These are phyloP conservation scores for Fusarium pilosicola DNA, from an alignment of 2,329 filamentous ascomycete genomes.

Conservation along the genomic window DNA sequence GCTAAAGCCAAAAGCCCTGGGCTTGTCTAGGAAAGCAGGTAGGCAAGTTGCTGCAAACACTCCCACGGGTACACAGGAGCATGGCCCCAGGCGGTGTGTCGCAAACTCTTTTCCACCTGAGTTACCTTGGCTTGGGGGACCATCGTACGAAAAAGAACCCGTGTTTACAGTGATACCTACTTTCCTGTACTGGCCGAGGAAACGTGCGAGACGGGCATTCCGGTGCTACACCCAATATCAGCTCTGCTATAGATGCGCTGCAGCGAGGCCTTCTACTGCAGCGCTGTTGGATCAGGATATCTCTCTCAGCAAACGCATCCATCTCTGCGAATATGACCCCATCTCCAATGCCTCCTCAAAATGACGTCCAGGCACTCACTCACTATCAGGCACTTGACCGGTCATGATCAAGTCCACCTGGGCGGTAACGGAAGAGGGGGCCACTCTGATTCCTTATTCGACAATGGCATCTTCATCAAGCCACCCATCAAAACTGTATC, in stretches of 20 bases:
- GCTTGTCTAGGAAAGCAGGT: slow-evolving; percentile 1
- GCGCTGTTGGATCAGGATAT: slow-evolving; percentile 17
- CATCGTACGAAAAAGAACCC: slow-evolving; percentile 34
- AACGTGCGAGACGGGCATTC: slow-evolving; percentile 23
- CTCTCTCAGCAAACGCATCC: neutral
- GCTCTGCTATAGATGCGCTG: slow-evolving; percentile 13
- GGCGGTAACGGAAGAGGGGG: slow-evolving; percentile 42
- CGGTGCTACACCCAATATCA: slow-evolving; percentile 24
- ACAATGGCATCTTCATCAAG: slow-evolving; percentile 44
- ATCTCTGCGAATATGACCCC: slow-evolving; percentile 16
- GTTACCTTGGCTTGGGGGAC: slow-evolving; percentile 16
- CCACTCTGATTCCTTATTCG: slow-evolving; percentile 46
- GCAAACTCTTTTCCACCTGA: slow-evolving; percentile 22
- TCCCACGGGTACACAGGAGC: slow-evolving; percentile 37
- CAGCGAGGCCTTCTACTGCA: slow-evolving; percentile 25
- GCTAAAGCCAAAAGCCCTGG: slow-evolving; percentile 21
- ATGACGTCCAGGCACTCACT: slow-evolving; percentile 31
- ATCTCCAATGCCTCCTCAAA: slow-evolving; percentile 29
- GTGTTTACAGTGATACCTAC: slow-evolving; percentile 30
- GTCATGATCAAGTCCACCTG: slow-evolving; percentile 30
- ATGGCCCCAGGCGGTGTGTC: slow-evolving; percentile 40
- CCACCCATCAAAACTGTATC: slow-evolving; percentile 11
- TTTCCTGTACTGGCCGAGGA: slow-evolving; percentile 31
- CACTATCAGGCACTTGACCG: slow-evolving; percentile 36
- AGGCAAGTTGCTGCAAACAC: slow-evolving; percentile 37